Evolutionary conservation across 495 filamentous ascomycete species (phyloP), one percentile per base, ranked within the genome.

Genomic region (Penicillium cosmopolitanum): DNA sequence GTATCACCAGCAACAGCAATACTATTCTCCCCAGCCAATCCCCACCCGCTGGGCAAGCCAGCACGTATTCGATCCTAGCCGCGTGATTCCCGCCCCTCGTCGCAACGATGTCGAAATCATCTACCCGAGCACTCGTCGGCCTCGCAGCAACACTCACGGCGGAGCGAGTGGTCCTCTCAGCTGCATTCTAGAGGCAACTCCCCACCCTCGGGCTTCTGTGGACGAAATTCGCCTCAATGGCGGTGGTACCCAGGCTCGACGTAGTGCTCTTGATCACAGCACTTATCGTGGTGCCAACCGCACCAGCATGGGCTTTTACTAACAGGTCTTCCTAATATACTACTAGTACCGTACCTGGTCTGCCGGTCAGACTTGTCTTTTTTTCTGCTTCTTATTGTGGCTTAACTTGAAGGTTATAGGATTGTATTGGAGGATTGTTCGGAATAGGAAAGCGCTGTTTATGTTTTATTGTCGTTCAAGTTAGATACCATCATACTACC

Each of bases 221-320:
- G 73, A 76, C 59, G 69, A 69, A 7, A 28, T 9, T 1, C 55
- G 53, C 1, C 19, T 55, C 31, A 31, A 18, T 16, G 48, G 35
- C 8, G 23, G 23, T 15, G 48, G 35, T 8, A 40, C 51, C 1
- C 59, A 61, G 23, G 28, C 64, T 16, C 58, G 51, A 18, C 58
- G 57, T 3, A 64, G 65, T 54, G 51, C 66, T 12, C 53, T 70
- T n/a, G 66, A 73, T 38, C 59, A 55, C 38, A 67, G 64, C 51
- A 75, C 70, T 1, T 77, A 79, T 33, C 63, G 74, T 0, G 76
- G 73, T 10, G 63, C 69, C 4, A 72, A 72, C 53, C 67, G 76
- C 16, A 77, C 74, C 7, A 73, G 73, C 51, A 46, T 73, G 46
- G 51, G 55, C 56, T 70, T 66, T 31, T 61, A 67, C 43, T 75